Conservation (phyloP, 179 eudicot genomes). For the Silene noctiflora region DNA sequence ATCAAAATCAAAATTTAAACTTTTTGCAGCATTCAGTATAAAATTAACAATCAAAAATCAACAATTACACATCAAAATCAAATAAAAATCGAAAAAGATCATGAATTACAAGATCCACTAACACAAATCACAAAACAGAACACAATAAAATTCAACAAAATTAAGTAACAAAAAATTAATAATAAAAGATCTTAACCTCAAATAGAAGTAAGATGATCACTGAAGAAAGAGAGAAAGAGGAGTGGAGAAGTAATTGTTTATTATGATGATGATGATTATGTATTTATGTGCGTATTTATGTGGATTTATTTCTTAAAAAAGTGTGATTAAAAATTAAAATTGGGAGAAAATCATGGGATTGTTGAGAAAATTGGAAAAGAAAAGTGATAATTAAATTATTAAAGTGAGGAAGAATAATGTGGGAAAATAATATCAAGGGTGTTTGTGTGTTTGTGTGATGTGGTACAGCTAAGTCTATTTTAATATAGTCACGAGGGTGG, state of each 20-base stretch:
- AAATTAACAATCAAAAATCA: no score
- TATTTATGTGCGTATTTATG: neutral
- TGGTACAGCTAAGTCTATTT: neutral
- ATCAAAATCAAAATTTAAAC: constrained; percentile 2
- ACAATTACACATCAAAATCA: constrained; percentile 1
- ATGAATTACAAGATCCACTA: neutral
- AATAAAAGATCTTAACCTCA: neutral
- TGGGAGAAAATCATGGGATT: neutral
- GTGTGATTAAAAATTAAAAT: neutral
- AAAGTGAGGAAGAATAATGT: neutral
- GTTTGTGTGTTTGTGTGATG: neutral
- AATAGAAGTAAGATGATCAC: constrained; percentile 11
- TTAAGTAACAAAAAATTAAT: neutral
- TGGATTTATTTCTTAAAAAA: neutral
- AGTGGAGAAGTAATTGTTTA: neutral
- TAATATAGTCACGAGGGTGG: neutral
- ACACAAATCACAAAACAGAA: neutral
- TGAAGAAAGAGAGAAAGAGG: neutral
- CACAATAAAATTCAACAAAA: neutral
- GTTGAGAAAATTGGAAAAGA: neutral
- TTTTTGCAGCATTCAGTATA: no score
- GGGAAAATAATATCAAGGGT: no score
- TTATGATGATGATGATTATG: neutral
- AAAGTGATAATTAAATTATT: neutral
- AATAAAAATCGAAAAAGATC: neutral